Evolutionary conservation across 305 asterid species (phyloP), one percentile per base, ranked within the genome.

Genomic region (Fraxinus floribunda): DNA sequence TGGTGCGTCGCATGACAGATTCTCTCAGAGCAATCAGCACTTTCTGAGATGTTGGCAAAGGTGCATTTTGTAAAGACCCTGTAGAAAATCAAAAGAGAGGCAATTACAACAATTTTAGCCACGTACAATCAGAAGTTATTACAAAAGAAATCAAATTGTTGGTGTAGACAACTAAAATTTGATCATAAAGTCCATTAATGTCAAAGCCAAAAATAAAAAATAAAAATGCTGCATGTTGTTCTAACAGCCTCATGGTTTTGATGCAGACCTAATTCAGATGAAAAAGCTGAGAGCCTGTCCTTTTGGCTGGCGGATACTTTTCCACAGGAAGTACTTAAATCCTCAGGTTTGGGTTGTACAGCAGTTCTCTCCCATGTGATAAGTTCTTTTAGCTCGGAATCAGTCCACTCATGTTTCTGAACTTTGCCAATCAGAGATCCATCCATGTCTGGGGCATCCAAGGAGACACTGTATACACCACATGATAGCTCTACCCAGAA

Each of bases 401-500:
- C 89, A 39, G 89, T 89, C 98, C 99, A 95, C 80, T 88, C 94
- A 79, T 95, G 98, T 81, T 84, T 95, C 84, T 75, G 91, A 81
- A 90, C 87, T 83, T 88, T 86, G 55, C 97, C 94, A 75, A 80
- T 79, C 44, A 84, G 68, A 77, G 77, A 62, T 36, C 88, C 89
- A 34, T 85, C 88, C 77, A 44, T 72, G 82, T 83, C 76, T 75
- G 36, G 79, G 84, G 88, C 80, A 68, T 85, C 86, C 78, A 91
- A 55, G 39, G 95, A 82, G 81, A 93, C 84, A 84, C 99, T 92
- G 87, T 93, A 93, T 76, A 95, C 89, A 62, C 98, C 98, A 87
- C 99, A 95, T 20, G 95, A 85, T 78, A 95, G 93, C 88, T 95
- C 99, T 87, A 92, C 97, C 99, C 99, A 95, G 87, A 90, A 94